Evolutionary conservation across 352 stramenopile genomes (phyloP).

Genomic region (Phytopythium litorale): DNA sequence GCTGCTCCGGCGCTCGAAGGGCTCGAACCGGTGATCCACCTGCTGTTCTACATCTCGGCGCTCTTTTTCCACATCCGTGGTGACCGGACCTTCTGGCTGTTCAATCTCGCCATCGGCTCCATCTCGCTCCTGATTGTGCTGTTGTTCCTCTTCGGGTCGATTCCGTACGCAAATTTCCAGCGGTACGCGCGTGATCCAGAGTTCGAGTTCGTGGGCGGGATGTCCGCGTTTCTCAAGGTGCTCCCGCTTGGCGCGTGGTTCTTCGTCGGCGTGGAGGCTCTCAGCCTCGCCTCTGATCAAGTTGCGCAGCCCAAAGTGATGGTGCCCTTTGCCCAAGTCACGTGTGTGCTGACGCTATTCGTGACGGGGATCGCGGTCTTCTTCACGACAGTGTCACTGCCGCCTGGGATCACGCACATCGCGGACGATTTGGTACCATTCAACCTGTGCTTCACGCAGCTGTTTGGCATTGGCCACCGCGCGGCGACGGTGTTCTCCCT

Average conservation of each 20-base stretch:
- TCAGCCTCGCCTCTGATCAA: slow-evolving; percentile 15
- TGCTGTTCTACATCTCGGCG: slow-evolving; percentile 27
- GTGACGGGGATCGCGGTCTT: slow-evolving; percentile 14
- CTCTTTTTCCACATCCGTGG: slow-evolving; percentile 30
- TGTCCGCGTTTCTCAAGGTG: slow-evolving; percentile 6
- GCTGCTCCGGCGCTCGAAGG: slow-evolving; percentile 1
- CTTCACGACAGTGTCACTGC: slow-evolving; percentile 15
- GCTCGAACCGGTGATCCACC: slow-evolving; percentile 25
- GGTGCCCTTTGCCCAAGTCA: slow-evolving; percentile 26
- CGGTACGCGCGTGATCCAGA: background rate
- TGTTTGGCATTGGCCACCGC: slow-evolving; percentile 9
- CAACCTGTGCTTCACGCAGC: slow-evolving; percentile 15
- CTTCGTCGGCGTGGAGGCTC: slow-evolving; percentile 27
- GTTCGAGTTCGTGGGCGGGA: slow-evolving; percentile 5
- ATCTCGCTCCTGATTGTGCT: slow-evolving; percentile 30
- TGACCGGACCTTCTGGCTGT: slow-evolving; percentile 34
- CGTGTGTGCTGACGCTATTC: slow-evolving; percentile 23
- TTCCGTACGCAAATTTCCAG: slow-evolving; percentile 24
- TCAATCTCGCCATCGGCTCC: slow-evolving; percentile 27
- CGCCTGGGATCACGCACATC: slow-evolving; percentile 9
- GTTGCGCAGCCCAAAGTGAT: slow-evolving; percentile 18
- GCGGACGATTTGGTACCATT: slow-evolving; percentile 10
- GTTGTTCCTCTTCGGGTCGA: slow-evolving; percentile 32
- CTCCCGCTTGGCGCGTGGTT: slow-evolving; percentile 19
- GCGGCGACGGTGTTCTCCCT: slow-evolving; percentile 24